Conservation (phyloP, 148 eudicot species). For the Dysphania ambrosioides region DNA sequence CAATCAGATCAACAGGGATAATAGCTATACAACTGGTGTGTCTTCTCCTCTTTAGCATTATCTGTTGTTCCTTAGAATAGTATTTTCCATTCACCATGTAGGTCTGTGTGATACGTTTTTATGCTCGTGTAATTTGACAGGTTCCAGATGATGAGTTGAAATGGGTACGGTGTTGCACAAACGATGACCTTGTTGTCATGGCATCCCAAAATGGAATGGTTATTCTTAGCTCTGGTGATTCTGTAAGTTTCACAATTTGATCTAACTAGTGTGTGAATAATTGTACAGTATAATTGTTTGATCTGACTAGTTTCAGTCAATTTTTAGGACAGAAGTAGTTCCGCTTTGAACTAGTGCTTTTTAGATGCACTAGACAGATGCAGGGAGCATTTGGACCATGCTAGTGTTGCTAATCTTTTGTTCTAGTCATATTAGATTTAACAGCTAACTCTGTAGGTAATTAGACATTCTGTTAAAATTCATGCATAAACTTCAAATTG, state of each 20-base stretch:
- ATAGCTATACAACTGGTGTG: conserved; percentile 95
- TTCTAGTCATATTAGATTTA: not conserved
- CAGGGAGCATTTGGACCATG: not conserved
- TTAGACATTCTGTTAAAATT: not conserved
- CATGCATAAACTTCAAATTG: not conserved
- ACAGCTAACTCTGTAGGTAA: not conserved
- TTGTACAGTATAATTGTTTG: not conserved
- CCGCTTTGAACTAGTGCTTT: not conserved
- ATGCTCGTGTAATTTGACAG: conserved; percentile 37
- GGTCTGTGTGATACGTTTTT: conserved; percentile 11
- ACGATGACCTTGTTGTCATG: conserved; percentile 91
- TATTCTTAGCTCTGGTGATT: conserved; percentile 64
- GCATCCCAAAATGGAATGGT: conserved; percentile 94
- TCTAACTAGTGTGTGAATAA: not conserved
- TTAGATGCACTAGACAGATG: not conserved
- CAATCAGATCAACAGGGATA: conserved; percentile 87
- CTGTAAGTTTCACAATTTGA: conserved; percentile 37
- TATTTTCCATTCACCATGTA: conserved; percentile 2
- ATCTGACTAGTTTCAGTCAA: not conserved
- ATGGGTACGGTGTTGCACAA: conserved; percentile 86
- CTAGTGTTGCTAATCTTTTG: not conserved
- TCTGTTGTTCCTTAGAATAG: not conserved
- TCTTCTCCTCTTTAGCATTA: conserved; percentile 22
- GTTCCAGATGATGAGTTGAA: conserved; percentile 92
- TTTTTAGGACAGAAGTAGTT: not conserved